These are phyloP conservation scores for Lactarius trivialis DNA, from an alignment of 768 basidiomycete species.

Conservation along the genomic window DNA sequence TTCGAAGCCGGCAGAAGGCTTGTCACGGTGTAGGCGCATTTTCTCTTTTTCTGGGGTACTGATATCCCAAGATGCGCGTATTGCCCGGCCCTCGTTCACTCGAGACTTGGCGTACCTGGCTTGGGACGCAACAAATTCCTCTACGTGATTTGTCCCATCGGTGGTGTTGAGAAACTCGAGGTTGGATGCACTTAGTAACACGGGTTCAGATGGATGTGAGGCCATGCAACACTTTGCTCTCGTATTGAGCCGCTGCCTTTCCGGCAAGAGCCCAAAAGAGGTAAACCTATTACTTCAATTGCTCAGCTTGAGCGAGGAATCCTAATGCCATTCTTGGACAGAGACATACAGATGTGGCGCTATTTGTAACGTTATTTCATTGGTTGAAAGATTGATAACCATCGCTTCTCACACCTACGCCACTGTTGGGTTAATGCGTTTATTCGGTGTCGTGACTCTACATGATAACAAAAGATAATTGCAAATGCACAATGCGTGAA, in stretches of 20 bases:
- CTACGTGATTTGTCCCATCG: conserved; percentile 39
- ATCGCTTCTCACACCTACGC: neutral
- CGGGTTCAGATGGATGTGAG: neutral
- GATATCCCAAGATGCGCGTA: conserved; percentile 24
- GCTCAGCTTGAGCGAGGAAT: neutral
- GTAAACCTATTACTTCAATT: conserved; percentile 31
- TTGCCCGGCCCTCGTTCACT: conserved; percentile 34
- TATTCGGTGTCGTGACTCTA: conserved; percentile 7
- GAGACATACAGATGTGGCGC: too few species aligned
- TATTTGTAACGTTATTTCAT: too few species aligned
- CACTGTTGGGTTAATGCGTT: neutral
- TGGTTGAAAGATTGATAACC: neutral
- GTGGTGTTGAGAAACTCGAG: conserved; percentile 25
- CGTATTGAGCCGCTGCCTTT: neutral
- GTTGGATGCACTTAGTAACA: conserved; percentile 2
- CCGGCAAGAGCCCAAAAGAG: conserved; percentile 30
- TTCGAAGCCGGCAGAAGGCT: conserved; percentile 17
- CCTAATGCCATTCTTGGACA: too few species aligned
- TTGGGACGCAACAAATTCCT: conserved; percentile 46
- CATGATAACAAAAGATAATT: conserved; percentile 7
- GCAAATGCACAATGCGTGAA: conserved; percentile 1
- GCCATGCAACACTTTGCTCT: neutral
- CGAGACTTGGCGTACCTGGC: conserved; percentile 38
- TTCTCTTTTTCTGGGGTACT: neutral
- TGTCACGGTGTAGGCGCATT: conserved; percentile 5